Percentiles rank a stretch among this genome's conserved stretches.
Conservation (phyloP, 306 rosid species). For the Rosa lucieae region DNA sequence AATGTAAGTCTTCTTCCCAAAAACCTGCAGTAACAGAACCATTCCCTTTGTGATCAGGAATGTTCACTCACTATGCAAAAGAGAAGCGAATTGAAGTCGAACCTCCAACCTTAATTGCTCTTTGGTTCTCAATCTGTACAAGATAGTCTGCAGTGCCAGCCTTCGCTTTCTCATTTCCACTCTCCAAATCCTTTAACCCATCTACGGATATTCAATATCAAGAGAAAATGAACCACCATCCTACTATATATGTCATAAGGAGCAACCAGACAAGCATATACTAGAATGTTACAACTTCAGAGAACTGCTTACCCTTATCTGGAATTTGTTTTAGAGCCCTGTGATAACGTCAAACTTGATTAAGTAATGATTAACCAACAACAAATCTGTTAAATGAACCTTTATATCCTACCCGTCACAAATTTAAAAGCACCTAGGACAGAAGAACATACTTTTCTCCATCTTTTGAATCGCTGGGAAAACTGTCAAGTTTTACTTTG, state of each 20-base stretch:
- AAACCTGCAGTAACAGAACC: conserved; percentile 49
- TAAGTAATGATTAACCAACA: neutral
- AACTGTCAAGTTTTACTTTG: conserved; percentile 53
- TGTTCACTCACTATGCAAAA: neutral
- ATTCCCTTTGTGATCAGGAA: neutral
- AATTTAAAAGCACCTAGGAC: neutral
- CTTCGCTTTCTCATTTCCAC: conserved; percentile 38
- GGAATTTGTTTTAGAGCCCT: conserved; percentile 30
- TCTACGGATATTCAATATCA: conserved; percentile 28
- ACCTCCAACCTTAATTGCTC: conserved; percentile 73
- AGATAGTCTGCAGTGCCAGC: conserved; percentile 81
- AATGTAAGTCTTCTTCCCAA: conserved; percentile 65
- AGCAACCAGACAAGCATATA: neutral
- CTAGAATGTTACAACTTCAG: conserved; percentile 2
- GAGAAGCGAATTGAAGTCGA: neutral
- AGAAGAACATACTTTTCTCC: conserved; percentile 46
- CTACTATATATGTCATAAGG: conserved; percentile 13
- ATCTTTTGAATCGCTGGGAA: conserved; percentile 30
- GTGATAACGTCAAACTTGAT: conserved; percentile 22
- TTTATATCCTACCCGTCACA: neutral
- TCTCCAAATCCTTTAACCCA: conserved; percentile 44
- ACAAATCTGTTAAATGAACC: neutral
- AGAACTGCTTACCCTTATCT: conserved; percentile 38
- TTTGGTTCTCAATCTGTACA: conserved; percentile 64
- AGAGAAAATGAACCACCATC: conserved; percentile 17